phyloP scores from a whole-genome alignment of 2,329 filamentous ascomycete genomes.

The Pseudocercospora fuligena region DNA sequence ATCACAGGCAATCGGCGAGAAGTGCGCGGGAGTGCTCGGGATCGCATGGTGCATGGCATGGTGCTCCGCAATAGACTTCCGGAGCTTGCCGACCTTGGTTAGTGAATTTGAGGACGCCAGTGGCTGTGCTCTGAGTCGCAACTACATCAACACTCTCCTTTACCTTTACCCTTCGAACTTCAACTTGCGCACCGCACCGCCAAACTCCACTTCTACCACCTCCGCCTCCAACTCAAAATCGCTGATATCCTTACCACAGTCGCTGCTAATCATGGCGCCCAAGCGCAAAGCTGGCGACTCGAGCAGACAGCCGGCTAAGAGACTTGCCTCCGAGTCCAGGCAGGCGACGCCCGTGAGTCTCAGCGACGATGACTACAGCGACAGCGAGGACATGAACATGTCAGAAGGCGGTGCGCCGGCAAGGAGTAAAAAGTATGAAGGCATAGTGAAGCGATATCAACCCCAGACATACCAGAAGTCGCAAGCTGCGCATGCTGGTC shows the following conservation, averaged over 20 bases:
- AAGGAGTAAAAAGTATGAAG: conserved; percentile 43
- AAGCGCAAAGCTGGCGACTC: conserved; percentile 47
- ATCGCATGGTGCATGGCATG: background rate
- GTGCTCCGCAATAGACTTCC: conserved; percentile 8
- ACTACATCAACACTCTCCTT: conserved; percentile 2
- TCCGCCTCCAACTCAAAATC: background rate
- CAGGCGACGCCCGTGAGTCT: conserved; percentile 50
- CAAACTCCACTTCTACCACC: background rate
- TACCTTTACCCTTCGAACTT: background rate
- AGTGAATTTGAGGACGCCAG: background rate
- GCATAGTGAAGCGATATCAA: conserved; percentile 60
- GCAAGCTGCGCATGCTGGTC: conserved; percentile 35
- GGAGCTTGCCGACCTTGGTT: background rate
- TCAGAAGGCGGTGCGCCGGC: conserved; percentile 7
- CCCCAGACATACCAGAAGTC: conserved; percentile 56
- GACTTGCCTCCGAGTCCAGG: conserved; percentile 43
- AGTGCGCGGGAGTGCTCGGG: conserved; percentile 12
- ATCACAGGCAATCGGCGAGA: conserved; percentile 4
- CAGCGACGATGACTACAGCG: conserved; percentile 64
- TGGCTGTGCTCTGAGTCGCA: background rate
- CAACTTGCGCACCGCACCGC: background rate
- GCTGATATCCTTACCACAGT: background rate
- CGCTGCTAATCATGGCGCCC: conserved; percentile 39
- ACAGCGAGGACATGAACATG: conserved; percentile 37
- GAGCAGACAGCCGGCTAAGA: conserved; percentile 41